These are phyloP conservation scores for Citrus inodora DNA, from an alignment of 345 rosid genomes.

Conservation along the genomic window DNA sequence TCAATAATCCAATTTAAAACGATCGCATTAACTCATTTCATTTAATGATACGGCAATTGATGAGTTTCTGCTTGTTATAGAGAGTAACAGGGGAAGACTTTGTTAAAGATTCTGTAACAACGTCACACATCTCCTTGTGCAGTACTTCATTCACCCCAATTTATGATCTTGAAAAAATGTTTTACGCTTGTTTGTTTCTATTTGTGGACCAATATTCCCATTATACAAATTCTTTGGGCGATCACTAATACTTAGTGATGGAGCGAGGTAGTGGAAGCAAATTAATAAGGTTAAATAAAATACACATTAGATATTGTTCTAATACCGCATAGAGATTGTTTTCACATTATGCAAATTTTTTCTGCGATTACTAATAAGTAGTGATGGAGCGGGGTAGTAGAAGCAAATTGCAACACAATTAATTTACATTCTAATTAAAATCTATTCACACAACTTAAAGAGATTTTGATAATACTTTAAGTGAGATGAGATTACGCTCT, in stretches of 20 bases:
- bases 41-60: no score
- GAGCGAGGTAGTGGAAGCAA: no score
- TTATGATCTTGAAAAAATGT: background rate
- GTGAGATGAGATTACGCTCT: no score
- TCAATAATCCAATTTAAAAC: background rate
- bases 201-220: background rate
- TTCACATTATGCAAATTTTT: background rate
- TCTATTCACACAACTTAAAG: no score
- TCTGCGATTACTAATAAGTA: no score
- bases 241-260: no score
- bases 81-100: constrained; percentile 3
- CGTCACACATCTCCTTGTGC: background rate
- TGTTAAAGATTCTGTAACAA: background rate
- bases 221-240: background rate
- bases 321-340: background rate
- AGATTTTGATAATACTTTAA: no score
- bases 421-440: no score
- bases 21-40: background rate
- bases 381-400: no score
- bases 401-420: no score
- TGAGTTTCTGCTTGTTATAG: background rate
- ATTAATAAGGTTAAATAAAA: no score
- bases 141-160: background rate
- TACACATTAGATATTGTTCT: no score
- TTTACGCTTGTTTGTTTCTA: background rate